Evolutionary conservation across 2,329 filamentous ascomycete species (phyloP), one percentile per base, ranked within the genome.

Genomic region (Xylariaceae sp.): DNA sequence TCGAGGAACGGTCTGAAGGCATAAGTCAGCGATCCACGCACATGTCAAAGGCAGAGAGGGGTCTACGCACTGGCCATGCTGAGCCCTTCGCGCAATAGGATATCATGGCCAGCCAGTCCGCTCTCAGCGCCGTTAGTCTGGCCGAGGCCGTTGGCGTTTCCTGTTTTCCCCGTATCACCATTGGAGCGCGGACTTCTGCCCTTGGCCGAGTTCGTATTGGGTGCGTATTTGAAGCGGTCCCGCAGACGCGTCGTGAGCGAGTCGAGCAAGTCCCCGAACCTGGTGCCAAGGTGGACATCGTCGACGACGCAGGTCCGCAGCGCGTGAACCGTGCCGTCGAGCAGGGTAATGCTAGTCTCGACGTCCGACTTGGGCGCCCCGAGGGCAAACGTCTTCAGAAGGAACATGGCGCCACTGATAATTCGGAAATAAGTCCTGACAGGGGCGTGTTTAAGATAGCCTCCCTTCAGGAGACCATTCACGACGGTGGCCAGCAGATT

Each of bases 401-500:
- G 59, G 51, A 92, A 89, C 75, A 90, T 89, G 42, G 83, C 83
- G 4, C 85, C 84, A 37, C 80, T 85, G 44, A 90, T 86, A 53
- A 92, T 90, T 36, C 85, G 77, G 62, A 92, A 89, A 56, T 90
- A 90, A 0, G 85, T 90, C 29, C 85, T 72, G 4, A 92, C 85
- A 0, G 85, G 85, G 0, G 83, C 83, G 51, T 90, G 85, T 52
- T 86, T 85, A 28, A 92, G 75, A 47, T 84, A 88, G 24, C 80
- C 81, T 5, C 74, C 74, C 0, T 83, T 83, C 4, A 84, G 67
- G 13, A 92, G 68, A 2, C 82, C 83, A 15, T 90, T 77, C 6
- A 89, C 82, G 0, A 92, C 84, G 0, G 81, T 81, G 31, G 74
- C 71, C 9, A 92, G 65, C n/a, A 92, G 71, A 44, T 82, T 86